These are phyloP conservation scores for Candida easanensis DNA, from an alignment of 805 yeast species.

Conservation along the genomic window DNA sequence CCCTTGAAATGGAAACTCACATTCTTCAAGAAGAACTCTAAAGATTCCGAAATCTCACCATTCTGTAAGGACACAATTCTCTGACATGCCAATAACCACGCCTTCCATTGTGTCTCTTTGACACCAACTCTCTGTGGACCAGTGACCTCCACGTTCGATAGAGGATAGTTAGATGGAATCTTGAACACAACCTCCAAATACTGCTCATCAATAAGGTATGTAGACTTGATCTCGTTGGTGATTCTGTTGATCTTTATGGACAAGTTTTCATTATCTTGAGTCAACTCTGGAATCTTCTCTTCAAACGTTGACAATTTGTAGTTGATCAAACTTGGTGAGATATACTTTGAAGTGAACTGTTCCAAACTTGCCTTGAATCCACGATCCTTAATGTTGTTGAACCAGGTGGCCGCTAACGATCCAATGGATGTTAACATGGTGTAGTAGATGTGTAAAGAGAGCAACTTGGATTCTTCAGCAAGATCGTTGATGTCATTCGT, in stretches of 20 bases:
- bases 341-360: conserved; percentile 52
- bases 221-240: conserved; percentile 66
- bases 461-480: conserved; percentile 32
- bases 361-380: conserved; percentile 61
- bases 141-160: conserved; percentile 66
- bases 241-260: conserved; percentile 59
- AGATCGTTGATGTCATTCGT: conserved; percentile 7
- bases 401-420: conserved; percentile 66
- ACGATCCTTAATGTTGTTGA: conserved; percentile 61
- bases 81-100: conserved; percentile 92
- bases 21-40: conserved; percentile 49
- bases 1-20: conserved; percentile 87
- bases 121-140: conserved; percentile 86
- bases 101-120: conserved; percentile 88
- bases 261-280: conserved; percentile 37
- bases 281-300: conserved; percentile 34
- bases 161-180: conserved; percentile 76
- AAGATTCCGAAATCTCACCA: conserved; percentile 51
- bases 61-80: conserved; percentile 72
- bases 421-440: conserved; percentile 50
- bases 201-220: conserved; percentile 83
- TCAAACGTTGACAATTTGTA: conserved; percentile 54
- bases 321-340: conserved; percentile 63
- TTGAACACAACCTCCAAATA: conserved; percentile 73
- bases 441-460: conserved; percentile 51